These are phyloP conservation scores for Sporothrix curviconia DNA, from an alignment of 2,329 filamentous ascomycete species.

Conservation along the genomic window DNA sequence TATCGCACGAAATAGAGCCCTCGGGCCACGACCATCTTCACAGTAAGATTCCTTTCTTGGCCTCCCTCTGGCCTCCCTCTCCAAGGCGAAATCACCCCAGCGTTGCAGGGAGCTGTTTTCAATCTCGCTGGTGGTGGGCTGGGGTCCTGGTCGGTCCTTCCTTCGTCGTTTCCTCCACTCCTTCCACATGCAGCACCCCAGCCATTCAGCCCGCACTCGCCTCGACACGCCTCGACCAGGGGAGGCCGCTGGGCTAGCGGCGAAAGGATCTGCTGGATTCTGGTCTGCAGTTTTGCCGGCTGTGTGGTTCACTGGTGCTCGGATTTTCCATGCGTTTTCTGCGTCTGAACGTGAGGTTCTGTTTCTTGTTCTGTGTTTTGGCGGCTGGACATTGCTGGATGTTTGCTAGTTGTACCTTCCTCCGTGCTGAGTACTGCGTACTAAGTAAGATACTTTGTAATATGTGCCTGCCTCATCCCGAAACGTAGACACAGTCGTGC, in stretches of 20 bases:
- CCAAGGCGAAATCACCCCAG: neutral
- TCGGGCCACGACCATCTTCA: too few species aligned
- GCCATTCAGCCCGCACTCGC: constrained; percentile 3
- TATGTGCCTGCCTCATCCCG: too few species aligned
- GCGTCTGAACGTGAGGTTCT: too few species aligned
- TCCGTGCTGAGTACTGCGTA: too few species aligned
- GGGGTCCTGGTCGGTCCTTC: neutral
- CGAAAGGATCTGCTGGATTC: neutral
- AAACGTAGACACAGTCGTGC: too few species aligned
- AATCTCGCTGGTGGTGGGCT: neutral
- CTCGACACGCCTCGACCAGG: neutral
- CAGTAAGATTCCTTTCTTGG: too few species aligned
- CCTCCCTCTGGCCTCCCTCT: neutral
- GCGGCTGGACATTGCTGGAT: too few species aligned
- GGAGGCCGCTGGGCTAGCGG: constrained; percentile 3
- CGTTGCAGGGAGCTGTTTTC: neutral
- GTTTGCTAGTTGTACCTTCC: too few species aligned
- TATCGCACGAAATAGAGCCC: too few species aligned
- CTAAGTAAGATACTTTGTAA: too few species aligned
- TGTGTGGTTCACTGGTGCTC: neutral
- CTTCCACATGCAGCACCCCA: neutral
- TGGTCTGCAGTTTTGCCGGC: neutral
- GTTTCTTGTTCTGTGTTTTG: neutral
- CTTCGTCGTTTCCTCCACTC: constrained; percentile 25
- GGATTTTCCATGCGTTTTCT: neutral